Evolutionary conservation across 352 stramenopile genomes (phyloP), one percentile per base, ranked within the genome.

Genomic region (Globisporangium uncinulatum): DNA sequence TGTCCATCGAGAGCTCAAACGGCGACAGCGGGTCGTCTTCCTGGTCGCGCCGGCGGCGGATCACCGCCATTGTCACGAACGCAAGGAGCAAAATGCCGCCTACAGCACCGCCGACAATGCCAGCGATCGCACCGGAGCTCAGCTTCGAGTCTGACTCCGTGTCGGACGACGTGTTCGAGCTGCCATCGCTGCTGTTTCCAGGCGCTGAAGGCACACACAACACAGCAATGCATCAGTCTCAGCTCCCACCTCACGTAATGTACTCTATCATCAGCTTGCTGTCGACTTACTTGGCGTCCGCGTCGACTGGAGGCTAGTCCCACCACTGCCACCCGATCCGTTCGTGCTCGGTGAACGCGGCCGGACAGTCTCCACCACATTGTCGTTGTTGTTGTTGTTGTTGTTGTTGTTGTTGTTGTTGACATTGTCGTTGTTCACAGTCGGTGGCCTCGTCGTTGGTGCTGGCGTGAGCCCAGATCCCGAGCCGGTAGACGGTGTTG

Each of bases 1-100:
- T 92, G 70, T 92, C 82, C 79, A 92, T 89, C 36, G 82, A 92
- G 36, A 92, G 71, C 67, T 92, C 79, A 52, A 92, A 92, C 3
- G 82, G 82, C 63, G 82, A 92, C 51, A 92, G 59, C 56, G 82
- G 82, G 52, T 92, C 82, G 55, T 92, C 82, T 34, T 92, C 77
- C 6, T 65, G 54, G 15, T 89, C 76, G 37, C 74, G 73, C 39
- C 71, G 70, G 52, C 69, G 71, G 61, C 77, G 82, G 17, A 85
- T 76, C 29, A 76, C 34, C 29, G 71, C 73, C 65, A 88, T 82
- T 44, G 80, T 70, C 39, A 89, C 63, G 45, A 79, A 65, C 19
- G 74, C 73, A 20, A 89, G 61, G 20, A 92, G 65, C 24, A 71
- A 76, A 15, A 92, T 74, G 19, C 65, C 77, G 0, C 63, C 77